A percentile compares a stretch with the other conserved stretches of the same genome.
phyloP scores from a whole-genome alignment of 805 yeast genomes.

The Saccharomycopsis javanensis region DNA sequence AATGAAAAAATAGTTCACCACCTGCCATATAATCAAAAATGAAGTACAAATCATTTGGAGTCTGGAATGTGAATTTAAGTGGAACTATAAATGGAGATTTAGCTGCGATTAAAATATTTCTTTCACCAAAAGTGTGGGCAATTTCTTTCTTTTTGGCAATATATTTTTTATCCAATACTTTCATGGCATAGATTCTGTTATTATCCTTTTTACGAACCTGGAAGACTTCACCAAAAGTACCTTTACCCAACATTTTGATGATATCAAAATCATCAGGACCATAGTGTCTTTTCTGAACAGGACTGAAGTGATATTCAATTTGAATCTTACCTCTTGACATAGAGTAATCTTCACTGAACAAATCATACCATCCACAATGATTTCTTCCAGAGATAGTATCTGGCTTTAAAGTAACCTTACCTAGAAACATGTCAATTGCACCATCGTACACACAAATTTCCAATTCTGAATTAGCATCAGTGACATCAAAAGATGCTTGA shows the following conservation, averaged over 20 bases:
- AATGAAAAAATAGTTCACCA: slow-evolving; percentile 93
- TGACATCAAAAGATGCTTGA: slow-evolving; percentile 85
- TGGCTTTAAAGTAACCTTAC: slow-evolving; percentile 71
- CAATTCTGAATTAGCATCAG: slow-evolving; percentile 72
- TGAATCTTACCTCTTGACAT: slow-evolving; percentile 68
- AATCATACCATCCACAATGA: slow-evolving; percentile 56
- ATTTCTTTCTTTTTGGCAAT: slow-evolving; percentile 95
- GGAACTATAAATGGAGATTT: slow-evolving; percentile 94
- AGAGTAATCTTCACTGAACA: slow-evolving; percentile 68
- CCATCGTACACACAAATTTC: slow-evolving; percentile 91
- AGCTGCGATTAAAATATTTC: slow-evolving; percentile 89
- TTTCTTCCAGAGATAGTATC: slow-evolving; percentile 29
- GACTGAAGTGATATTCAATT: slow-evolving; percentile 63
- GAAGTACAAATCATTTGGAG: slow-evolving; percentile 82
- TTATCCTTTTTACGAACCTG: slow-evolving; percentile 92
- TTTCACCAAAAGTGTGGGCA: slow-evolving; percentile 96
- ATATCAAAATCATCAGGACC: slow-evolving; percentile 96
- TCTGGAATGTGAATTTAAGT: slow-evolving; percentile 90
- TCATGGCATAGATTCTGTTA: slow-evolving; percentile 91
- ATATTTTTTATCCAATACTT: slow-evolving; percentile 86
- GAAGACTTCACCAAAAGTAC: slow-evolving; percentile 96
- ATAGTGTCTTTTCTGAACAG: slow-evolving; percentile 62
- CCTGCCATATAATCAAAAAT: slow-evolving; percentile 98
- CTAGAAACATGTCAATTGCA: slow-evolving; percentile 74
- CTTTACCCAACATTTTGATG: slow-evolving; percentile 82